A percentile compares a stretch with the other conserved stretches of the same genome.
Conservation (phyloP, 208 protist genomes). For the Crithidia acanthocephali region DNA sequence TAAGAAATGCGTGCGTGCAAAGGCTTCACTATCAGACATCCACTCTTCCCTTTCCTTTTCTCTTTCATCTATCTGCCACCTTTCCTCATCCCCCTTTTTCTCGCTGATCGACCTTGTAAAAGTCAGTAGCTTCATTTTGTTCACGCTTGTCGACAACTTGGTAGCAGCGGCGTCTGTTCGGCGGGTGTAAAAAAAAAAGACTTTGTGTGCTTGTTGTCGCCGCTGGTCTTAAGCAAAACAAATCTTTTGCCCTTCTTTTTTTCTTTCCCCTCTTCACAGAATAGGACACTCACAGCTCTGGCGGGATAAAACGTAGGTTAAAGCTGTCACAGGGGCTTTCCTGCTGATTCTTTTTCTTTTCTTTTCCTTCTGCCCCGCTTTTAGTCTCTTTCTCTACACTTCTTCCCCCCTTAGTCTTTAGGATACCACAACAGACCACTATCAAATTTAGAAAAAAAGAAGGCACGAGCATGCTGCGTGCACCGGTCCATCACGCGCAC, state of each 20-base stretch:
- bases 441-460: neutral
- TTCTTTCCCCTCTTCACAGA: constrained; percentile 7
- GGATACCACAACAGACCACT: neutral
- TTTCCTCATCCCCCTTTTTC: no score
- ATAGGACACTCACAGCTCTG: constrained; percentile 2
- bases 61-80: neutral
- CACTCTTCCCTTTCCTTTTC: no score
- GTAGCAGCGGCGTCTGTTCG: neutral
- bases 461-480: constrained; percentile 23
- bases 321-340: no score
- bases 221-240: no score
- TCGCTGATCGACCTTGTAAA: neutral
- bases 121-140: neutral
- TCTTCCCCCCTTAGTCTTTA: neutral
- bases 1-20: no score
- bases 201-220: no score
- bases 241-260: no score
- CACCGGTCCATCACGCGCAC: constrained; percentile 21
- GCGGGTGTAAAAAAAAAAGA: neutral
- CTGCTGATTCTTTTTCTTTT: no score
- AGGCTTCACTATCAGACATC: no score
- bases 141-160: neutral
- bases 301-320: no score
- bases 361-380: no score
- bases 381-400: neutral